A percentile compares a stretch with the other conserved stretches of the same genome.
Evolutionary conservation across 2,329 filamentous ascomycete genomes (phyloP).

Genomic region (Aphanoascus verrucosus): DNA sequence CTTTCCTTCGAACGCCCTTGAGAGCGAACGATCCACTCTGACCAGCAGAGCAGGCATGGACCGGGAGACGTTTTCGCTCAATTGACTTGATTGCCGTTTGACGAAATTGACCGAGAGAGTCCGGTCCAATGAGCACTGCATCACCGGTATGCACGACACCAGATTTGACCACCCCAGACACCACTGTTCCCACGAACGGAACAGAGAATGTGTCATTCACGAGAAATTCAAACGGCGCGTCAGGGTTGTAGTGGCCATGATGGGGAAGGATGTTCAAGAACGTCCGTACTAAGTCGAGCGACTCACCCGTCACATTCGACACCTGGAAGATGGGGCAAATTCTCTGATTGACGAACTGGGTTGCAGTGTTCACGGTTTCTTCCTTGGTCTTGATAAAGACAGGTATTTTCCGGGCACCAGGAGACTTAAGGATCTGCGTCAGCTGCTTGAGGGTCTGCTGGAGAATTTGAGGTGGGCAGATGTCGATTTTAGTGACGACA

Average conservation of each 20-base stretch:
- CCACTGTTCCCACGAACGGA: conserved; percentile 90
- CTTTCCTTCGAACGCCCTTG: conserved; percentile 75
- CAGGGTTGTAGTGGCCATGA: conserved; percentile 80
- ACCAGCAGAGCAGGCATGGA: conserved; percentile 77
- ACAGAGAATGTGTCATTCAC: conserved; percentile 98
- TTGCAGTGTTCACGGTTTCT: conserved; percentile 88
- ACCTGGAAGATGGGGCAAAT: conserved; percentile 98
- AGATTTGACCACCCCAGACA: conserved; percentile 83
- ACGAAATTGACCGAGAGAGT: conserved; percentile 79
- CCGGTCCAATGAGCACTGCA: conserved; percentile 75
- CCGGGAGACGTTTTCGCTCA: conserved; percentile 82
- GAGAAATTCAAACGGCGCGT: conserved; percentile 85
- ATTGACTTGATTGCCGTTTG: conserved; percentile 83
- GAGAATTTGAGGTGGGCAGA: conserved; percentile 89
- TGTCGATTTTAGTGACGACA: conserved; percentile 95
- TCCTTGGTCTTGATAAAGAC: conserved; percentile 88
- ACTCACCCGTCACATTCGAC: conserved; percentile 91
- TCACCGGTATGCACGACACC: conserved; percentile 87
- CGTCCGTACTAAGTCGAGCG: conserved; percentile 76
- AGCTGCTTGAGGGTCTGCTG: conserved; percentile 88
- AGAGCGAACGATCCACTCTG: conserved; percentile 89
- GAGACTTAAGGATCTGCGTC: conserved; percentile 84
- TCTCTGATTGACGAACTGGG: conserved; percentile 86
- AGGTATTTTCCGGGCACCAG: conserved; percentile 86
- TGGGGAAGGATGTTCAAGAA: conserved; percentile 94